Evolutionary conservation across 1,284 basidiomycete species (phyloP), one percentile per base, ranked within the genome.

Genomic region (Abortiporus biennis): DNA sequence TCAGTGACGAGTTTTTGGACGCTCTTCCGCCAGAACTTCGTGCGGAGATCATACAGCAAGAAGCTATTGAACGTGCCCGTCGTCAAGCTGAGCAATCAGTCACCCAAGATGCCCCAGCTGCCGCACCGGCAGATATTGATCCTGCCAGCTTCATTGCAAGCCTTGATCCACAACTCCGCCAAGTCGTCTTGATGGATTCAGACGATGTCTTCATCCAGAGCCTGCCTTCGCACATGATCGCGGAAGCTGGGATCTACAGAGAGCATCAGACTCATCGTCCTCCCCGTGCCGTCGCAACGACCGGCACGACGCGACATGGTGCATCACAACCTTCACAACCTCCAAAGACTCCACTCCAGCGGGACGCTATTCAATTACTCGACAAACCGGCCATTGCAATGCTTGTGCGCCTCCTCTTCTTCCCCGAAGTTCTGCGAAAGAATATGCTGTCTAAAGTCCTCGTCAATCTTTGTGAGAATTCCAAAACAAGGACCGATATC

Each of bases 1-100:
- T 99, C 63, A 95, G 89, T 57, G 64, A 84, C 2, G 96, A 99
- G 64, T 99, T 99, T 67, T 75, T 99, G 36, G 88, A 98, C 52
- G 96, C 96, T 1, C 71, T 99, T 3, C 96, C 96, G 4, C 90
- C 93, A 1, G 93, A 97, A 56, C 88, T 99, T 44, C 86, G 96
- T 9, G 92, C 91, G 1, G 96, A 99, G 61, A 93, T 99, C 44
- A 81, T 99, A 22, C 91, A 95, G 59, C 93, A 97, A 62, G 94
- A 98, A 65, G 80, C 83, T 1, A 65, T 88, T 42, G 93, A 97
- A 56, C 80, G 83, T 38, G 70, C 80, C 11, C 78, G 88, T 31
- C 74, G 80, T 17, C 60, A 49, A 46, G 56, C 59, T 16, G 59
- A 54, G 38, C 53, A 68, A 15, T 25, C 21, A 15, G 25, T 27